These are phyloP conservation scores for Dictyostelium citrinum DNA, from an alignment of 78 protist genomes.

Conservation along the genomic window DNA sequence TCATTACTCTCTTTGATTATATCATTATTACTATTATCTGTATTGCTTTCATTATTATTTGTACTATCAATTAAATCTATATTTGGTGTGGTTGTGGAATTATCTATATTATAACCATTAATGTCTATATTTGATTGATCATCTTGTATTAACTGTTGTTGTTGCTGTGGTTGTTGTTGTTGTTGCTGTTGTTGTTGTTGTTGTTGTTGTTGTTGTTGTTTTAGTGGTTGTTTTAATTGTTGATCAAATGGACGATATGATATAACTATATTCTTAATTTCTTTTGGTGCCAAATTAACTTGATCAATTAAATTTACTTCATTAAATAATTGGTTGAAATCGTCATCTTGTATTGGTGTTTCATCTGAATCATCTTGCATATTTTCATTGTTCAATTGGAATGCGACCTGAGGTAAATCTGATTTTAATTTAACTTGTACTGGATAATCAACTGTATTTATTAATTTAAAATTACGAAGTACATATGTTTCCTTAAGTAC, in stretches of 20 bases:
- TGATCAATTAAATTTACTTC: conserved; percentile 37
- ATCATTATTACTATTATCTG: background rate
- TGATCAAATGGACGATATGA: conserved; percentile 40
- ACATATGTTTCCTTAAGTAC: conserved; percentile 77
- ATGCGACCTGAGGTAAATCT: conserved; percentile 59
- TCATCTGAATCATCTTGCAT: conserved; percentile 62
- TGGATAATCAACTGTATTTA: conserved; percentile 14
- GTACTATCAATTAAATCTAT: background rate
- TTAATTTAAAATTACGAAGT: conserved; percentile 52
- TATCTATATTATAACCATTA: background rate
- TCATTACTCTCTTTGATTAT: background rate
- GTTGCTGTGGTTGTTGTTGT: background rate
- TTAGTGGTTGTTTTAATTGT: background rate
- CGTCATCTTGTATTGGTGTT: conserved; percentile 48
- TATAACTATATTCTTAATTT: conserved; percentile 32
- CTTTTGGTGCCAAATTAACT: conserved; percentile 14
- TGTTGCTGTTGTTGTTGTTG: background rate
- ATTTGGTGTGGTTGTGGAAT: background rate
- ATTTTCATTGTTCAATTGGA: conserved; percentile 78
- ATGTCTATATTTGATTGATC: background rate
- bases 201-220: background rate
- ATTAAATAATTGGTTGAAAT: conserved; percentile 73
- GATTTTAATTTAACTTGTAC: conserved; percentile 47
- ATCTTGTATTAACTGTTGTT: background rate
- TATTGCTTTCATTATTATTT: background rate